Base-by-base conservation (phyloP, 2,329 filamentous ascomycete species). In the Nakataea oryzae region DNA sequence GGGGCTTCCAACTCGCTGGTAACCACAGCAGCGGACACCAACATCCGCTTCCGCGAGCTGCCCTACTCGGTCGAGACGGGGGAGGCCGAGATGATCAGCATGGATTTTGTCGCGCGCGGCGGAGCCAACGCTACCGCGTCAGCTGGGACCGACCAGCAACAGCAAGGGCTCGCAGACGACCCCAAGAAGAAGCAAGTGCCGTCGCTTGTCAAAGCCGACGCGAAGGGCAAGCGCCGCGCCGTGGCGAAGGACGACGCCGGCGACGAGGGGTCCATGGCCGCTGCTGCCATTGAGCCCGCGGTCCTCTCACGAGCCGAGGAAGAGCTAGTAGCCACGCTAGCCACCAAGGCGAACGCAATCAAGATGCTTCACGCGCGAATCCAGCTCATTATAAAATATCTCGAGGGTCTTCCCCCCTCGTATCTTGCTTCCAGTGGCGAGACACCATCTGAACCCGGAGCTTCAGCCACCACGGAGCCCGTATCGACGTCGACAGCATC, bases 51-150 rank as follows among this genome's bases (percentile, higher is more conserved):
- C 74, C 85, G 88, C 64, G 89, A 96, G 70, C 76, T 97, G 12
- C 85, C 88, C 1, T 97, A 95, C 73, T 88, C 88, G 0, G 87
- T 97, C 2, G 95, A 97, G 76, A 96, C 93, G 0, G 91, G 91
- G 12, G 93, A 97, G 73, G 93, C 93, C 1, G 95, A 99, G 74
- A 97, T 97, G 92, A 97, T 99, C 67, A 90, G 90, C 67, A 90
- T 99, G 70, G 92, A 97, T 74, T 96, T 93, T 67, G 89, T 99
- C 26, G 93, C 93, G 0, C 87, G 88, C 61, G 91, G 90, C 54
- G 90, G 89, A 58, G 90, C 90, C 58, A 93, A 90, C 69, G 93
- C 92, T 28, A 86, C 89, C 13, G 85, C 85, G 34, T 77, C 41
- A 17, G 3, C 41, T n/a, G 21, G 12, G 21, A n/a, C 63, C 7